Evolutionary conservation across 352 stramenopile species (phyloP).

Genomic region (Phytophthora brassicae): DNA sequence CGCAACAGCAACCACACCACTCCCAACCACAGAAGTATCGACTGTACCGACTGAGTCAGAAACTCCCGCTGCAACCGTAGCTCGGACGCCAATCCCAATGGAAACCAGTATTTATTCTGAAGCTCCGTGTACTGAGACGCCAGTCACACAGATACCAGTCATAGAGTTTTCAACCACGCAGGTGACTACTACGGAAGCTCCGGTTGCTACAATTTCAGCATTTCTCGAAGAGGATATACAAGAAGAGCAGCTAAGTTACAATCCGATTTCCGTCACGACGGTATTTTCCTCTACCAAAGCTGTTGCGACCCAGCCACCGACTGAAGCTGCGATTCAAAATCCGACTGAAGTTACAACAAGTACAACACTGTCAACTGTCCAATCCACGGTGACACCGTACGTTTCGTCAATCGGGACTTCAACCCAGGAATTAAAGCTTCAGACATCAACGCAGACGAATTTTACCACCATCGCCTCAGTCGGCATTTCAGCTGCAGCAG

Average conservation of each 20-base stretch:
- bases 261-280: neutral
- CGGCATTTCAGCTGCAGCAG: slow-evolving; percentile 16
- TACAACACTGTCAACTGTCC: neutral
- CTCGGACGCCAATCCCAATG: neutral
- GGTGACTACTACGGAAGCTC: neutral
- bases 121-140: neutral
- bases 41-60: too few species aligned
- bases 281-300: neutral
- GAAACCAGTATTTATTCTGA: slow-evolving; percentile 6
- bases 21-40: neutral
- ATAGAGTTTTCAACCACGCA: neutral
- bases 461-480: slow-evolving; percentile 11
- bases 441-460: slow-evolving; percentile 13
- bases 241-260: neutral
- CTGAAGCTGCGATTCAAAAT: neutral
- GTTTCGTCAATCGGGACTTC: neutral
- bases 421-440: slow-evolving; percentile 4
- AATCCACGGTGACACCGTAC: slow-evolving; percentile 7
- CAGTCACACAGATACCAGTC: neutral
- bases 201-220: neutral
- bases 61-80: slow-evolving; percentile 5
- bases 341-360: neutral
- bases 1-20: slow-evolving; percentile 1
- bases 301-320: neutral
- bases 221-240: slow-evolving; percentile 1